Conservation (phyloP, 176 grass and related monocot genomes). For the Microstegium vimineum region DNA sequence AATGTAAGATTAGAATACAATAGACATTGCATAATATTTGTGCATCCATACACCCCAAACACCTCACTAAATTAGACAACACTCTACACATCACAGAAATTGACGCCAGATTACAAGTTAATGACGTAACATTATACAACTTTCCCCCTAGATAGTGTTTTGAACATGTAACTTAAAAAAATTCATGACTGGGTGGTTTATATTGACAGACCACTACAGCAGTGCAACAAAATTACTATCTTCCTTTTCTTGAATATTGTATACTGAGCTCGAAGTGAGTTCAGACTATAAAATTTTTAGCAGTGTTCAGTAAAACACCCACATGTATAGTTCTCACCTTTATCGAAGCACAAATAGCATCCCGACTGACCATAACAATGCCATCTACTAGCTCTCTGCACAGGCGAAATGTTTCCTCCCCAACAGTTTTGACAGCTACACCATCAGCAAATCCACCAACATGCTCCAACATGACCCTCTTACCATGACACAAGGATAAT, state of each 20-base stretch:
- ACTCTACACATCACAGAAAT: neutral
- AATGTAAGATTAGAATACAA: constrained; percentile 9
- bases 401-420: constrained; percentile 84
- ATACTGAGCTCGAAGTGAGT: neutral
- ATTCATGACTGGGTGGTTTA: neutral
- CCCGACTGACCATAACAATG: constrained; percentile 84
- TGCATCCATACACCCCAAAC: neutral
- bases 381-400: constrained; percentile 95
- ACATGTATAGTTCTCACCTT: constrained; percentile 50
- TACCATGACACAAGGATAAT: constrained; percentile 77
- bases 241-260: neutral
- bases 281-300: neutral
- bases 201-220: neutral
- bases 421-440: constrained; percentile 96
- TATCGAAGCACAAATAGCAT: constrained; percentile 99
- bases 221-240: neutral
- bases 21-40: neutral
- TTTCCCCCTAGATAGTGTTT: constrained; percentile 7
- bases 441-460: constrained; percentile 98
- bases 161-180: neutral
- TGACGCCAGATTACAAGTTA: neutral
- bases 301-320: neutral
- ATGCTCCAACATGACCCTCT: constrained; percentile 86
- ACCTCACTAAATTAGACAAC: neutral
- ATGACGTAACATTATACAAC: neutral